Evolutionary conservation across 2,329 filamentous ascomycete genomes (phyloP).

Genomic region (Fonsecaea multimorphosa): DNA sequence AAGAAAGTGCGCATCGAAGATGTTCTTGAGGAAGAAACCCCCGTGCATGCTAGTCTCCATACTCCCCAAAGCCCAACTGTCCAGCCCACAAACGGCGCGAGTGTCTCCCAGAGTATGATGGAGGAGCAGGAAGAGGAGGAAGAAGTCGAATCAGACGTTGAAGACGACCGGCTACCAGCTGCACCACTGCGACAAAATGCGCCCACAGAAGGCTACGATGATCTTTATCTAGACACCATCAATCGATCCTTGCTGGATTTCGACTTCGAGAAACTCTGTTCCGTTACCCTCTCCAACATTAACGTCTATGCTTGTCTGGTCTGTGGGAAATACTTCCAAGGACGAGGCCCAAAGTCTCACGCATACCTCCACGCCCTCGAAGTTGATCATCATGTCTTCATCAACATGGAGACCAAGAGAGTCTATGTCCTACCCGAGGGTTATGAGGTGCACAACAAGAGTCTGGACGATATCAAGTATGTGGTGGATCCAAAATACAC

Average conservation of each 20-base stretch:
- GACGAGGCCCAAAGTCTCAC: slow-evolving; percentile 89
- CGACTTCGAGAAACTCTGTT: slow-evolving; percentile 98
- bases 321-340: slow-evolving; percentile 97
- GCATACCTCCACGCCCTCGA: slow-evolving; percentile 98
- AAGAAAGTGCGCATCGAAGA: slow-evolving; percentile 54
- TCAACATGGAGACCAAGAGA: slow-evolving; percentile 93
- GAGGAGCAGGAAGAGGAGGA: slow-evolving; percentile 45
- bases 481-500: slow-evolving; percentile 90
- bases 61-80: slow-evolving; percentile 1
- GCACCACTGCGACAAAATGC: slow-evolving; percentile 69
- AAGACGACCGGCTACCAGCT: slow-evolving; percentile 47
- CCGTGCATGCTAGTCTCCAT: not conserved
- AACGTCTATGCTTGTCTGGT: slow-evolving; percentile 98
- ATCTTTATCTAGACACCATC: slow-evolving; percentile 97
- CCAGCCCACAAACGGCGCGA: slow-evolving; percentile 11
- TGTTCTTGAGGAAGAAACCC: slow-evolving; percentile 39
- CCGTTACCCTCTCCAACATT: slow-evolving; percentile 93
- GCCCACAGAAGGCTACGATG: slow-evolving; percentile 85
- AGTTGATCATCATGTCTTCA: slow-evolving; percentile 93
- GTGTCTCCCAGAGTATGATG: slow-evolving; percentile 12
- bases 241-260: slow-evolving; percentile 92
- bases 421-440: slow-evolving; percentile 94
- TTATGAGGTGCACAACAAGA: slow-evolving; percentile 94
- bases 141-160: slow-evolving; percentile 43
- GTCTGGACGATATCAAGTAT: slow-evolving; percentile 96